These are phyloP conservation scores for Gossypium anomalum DNA, from an alignment of 345 rosid genomes.

Conservation along the genomic window DNA sequence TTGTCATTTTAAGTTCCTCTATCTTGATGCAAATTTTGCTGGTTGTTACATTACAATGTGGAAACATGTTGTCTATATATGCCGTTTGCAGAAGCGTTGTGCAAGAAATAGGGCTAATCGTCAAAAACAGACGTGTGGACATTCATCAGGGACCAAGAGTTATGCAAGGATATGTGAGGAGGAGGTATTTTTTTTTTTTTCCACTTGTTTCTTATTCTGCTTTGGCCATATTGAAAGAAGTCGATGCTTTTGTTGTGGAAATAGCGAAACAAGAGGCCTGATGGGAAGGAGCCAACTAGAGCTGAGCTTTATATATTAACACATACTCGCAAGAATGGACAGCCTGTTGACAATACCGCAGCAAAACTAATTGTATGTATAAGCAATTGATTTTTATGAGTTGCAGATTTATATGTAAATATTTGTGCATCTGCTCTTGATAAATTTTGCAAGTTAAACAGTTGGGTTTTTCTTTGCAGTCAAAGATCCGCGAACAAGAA, in stretches of 20 bases:
- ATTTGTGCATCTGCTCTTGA: not conserved
- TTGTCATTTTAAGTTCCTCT: not conserved
- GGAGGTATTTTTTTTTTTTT: conserved; percentile 25
- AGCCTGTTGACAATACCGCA: conserved; percentile 29
- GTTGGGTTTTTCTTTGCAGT: conserved; percentile 17
- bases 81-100: conserved; percentile 25
- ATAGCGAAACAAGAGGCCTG: conserved; percentile 31
- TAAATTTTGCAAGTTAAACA: not conserved
- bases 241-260: conserved; percentile 5
- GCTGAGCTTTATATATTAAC: conserved; percentile 38
- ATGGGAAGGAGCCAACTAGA: conserved; percentile 35
- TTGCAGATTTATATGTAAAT: not conserved
- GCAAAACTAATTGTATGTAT: conserved; percentile 31
- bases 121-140: conserved; percentile 18
- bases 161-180: conserved; percentile 38
- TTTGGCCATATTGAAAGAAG: conserved; percentile 1
- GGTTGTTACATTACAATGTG: not conserved
- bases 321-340: conserved; percentile 37
- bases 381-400: not conserved
- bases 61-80: not conserved
- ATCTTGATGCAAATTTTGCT: not conserved
- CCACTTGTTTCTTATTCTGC: not conserved
- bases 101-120: conserved; percentile 35
- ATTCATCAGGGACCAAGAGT: conserved; percentile 35
- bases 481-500: conserved; percentile 26